A percentile compares a stretch with the other conserved stretches of the same genome.
Conservation (phyloP, 2,329 filamentous ascomycete species). For the Phoma sp. region DNA sequence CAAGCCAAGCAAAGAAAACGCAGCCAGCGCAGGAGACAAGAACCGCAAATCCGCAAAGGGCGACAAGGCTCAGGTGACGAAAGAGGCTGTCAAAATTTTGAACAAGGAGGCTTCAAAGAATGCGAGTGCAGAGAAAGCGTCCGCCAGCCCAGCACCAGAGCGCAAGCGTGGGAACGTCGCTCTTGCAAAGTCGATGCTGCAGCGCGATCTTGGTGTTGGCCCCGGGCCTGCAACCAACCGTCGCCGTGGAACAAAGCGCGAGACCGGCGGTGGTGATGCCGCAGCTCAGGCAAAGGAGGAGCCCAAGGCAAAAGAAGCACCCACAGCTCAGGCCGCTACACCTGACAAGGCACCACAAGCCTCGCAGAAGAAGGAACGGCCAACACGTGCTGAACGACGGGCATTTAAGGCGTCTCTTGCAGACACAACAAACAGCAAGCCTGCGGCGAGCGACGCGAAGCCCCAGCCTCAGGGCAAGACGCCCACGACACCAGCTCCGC, state of each 20-base stretch:
- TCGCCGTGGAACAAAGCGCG: conserved; percentile 48
- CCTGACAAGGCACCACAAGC: conserved; percentile 36
- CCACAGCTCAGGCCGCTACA: conserved; percentile 21
- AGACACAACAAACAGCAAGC: conserved; percentile 42
- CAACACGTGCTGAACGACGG: conserved; percentile 47
- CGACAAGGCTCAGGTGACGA: conserved; percentile 69
- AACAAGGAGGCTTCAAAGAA: conserved; percentile 55
- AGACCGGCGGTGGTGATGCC: conserved; percentile 34
- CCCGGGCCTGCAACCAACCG: conserved; percentile 50
- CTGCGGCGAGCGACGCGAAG: conserved; percentile 30
- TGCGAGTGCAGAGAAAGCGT: conserved; percentile 43
- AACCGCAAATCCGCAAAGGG: conserved; percentile 43
- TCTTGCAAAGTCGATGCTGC: conserved; percentile 64
- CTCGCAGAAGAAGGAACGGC: conserved; percentile 47
- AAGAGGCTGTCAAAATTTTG: conserved; percentile 66
- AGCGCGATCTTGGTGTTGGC: conserved; percentile 65
- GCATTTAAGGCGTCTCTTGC: conserved; percentile 45
- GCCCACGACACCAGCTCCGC: conserved; percentile 35
- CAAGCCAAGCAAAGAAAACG: conserved; percentile 44
- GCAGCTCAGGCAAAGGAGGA: conserved; percentile 36
- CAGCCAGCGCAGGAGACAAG: conserved; percentile 45
- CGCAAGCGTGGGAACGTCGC: conserved; percentile 60
- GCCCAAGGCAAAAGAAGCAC: conserved; percentile 38
- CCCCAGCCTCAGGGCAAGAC: conserved; percentile 31
- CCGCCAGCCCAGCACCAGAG: conserved; percentile 51